phyloP scores from a whole-genome alignment of 179 eudicot genomes.

The Gypsophila paniculata region DNA sequence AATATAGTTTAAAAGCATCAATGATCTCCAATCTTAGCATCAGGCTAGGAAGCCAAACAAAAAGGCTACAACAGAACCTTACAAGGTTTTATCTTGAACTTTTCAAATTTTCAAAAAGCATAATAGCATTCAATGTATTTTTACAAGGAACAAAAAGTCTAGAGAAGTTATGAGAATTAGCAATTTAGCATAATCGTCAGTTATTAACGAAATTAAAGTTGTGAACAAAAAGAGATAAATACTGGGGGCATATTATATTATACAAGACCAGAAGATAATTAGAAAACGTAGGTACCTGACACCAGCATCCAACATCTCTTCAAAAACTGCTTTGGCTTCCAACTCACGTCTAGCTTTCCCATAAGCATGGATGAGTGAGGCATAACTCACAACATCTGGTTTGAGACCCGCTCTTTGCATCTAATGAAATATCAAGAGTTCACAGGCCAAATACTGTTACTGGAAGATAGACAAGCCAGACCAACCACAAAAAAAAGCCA shows the following conservation, averaged over 20 bases:
- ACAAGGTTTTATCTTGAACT: not conserved
- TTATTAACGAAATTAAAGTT: not conserved
- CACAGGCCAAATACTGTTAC: slow-evolving; percentile 5
- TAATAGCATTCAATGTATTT: not conserved
- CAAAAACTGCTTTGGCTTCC: slow-evolving; percentile 93
- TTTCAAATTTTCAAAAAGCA: not conserved
- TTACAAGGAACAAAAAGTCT: not conserved
- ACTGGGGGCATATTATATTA: no score
- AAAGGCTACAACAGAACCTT: not conserved
- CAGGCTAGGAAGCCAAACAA: not conserved
- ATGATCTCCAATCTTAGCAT: not conserved
- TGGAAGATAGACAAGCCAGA: not conserved
- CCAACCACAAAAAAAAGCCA: not conserved
- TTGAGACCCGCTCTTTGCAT: slow-evolving; percentile 79
- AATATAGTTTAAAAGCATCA: not conserved
- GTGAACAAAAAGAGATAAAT: not conserved
- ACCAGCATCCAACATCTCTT: slow-evolving; percentile 99
- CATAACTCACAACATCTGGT: slow-evolving; percentile 96
- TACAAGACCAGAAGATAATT: not conserved
- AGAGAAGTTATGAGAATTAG: not conserved
- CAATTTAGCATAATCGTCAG: not conserved
- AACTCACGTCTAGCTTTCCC: slow-evolving; percentile 96
- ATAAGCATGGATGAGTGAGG: slow-evolving; percentile 76
- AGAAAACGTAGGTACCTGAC: slow-evolving; percentile 52
- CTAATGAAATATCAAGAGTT: slow-evolving; percentile 28